These are phyloP conservation scores for Claviceps spartinae DNA, from an alignment of 2,329 filamentous ascomycete species.

Conservation along the genomic window DNA sequence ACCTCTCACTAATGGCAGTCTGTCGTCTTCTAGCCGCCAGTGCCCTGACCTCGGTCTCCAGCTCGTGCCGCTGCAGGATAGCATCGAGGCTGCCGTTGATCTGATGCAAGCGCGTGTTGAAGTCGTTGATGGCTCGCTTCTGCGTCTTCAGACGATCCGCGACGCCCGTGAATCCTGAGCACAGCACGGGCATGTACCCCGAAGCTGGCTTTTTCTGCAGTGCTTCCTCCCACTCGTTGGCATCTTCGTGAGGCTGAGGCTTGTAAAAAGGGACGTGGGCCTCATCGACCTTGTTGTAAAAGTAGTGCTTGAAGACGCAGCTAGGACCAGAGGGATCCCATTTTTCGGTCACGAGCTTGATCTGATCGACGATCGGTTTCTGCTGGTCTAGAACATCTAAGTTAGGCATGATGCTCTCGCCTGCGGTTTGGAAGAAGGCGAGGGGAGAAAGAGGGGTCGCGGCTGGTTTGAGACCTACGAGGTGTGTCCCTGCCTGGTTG, in stretches of 20 bases:
- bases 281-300: slow-evolving; percentile 74
- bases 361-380: slow-evolving; percentile 63
- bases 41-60: slow-evolving; percentile 60
- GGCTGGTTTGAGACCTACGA: slow-evolving; percentile 22
- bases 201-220: slow-evolving; percentile 65
- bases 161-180: slow-evolving; percentile 58
- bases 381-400: slow-evolving; percentile 29
- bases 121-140: slow-evolving; percentile 52
- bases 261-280: slow-evolving; percentile 64
- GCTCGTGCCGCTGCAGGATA: slow-evolving; percentile 63
- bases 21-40: slow-evolving; percentile 61
- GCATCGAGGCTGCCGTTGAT: slow-evolving; percentile 63
- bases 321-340: slow-evolving; percentile 57
- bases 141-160: slow-evolving; percentile 61
- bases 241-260: slow-evolving; percentile 55
- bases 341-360: slow-evolving; percentile 54
- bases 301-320: slow-evolving; percentile 70
- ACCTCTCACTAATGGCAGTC: slow-evolving; percentile 57
- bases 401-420: not conserved
- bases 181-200: slow-evolving; percentile 64
- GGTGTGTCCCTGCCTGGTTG: slow-evolving; percentile 36
- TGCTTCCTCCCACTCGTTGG: slow-evolving; percentile 72
- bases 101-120: slow-evolving; percentile 61
- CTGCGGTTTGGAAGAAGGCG: not conserved
- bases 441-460: not conserved